Evolutionary conservation across 2,329 filamentous ascomycete genomes (phyloP).

Genomic region (Nannizzia gypsea): DNA sequence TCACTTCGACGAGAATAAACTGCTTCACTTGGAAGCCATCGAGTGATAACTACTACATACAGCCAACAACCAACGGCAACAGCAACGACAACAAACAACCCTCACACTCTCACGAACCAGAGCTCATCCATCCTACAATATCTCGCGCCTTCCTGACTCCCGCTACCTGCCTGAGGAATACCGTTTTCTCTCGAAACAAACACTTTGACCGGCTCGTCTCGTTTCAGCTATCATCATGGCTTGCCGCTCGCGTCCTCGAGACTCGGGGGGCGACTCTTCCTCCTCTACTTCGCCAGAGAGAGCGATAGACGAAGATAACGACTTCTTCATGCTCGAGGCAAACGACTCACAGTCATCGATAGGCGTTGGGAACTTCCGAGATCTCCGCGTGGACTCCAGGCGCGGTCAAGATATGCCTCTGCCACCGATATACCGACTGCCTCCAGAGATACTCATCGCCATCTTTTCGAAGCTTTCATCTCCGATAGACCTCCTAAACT

Average conservation of each 20-base stretch:
- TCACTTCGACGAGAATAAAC: background rate
- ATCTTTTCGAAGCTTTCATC: conserved; percentile 76
- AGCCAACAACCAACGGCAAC: no score
- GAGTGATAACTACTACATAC: no score
- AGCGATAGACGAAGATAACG: conserved; percentile 75
- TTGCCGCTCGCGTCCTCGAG: conserved; percentile 18
- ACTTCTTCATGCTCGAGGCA: conserved; percentile 69
- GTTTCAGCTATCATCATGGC: conserved; percentile 10
- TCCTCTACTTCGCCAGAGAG: conserved; percentile 15
- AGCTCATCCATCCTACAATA: background rate
- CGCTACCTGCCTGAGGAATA: background rate
- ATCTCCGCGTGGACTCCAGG: conserved; percentile 53
- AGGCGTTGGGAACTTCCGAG: conserved; percentile 64
- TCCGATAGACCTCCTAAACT: conserved; percentile 66
- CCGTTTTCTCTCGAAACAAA: conserved; percentile 11
- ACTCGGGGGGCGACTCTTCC: conserved; percentile 34
- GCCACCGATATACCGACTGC: conserved; percentile 65
- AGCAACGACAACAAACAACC: no score
- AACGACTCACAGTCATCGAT: conserved; percentile 93
- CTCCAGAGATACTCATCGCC: conserved; percentile 87
- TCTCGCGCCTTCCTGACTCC: background rate
- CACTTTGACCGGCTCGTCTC: conserved; percentile 29
- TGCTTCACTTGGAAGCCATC: no score
- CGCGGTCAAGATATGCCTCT: conserved; percentile 20
- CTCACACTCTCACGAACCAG: no score